Percentiles rank a stretch among this genome's conserved stretches.
phyloP scores from a whole-genome alignment of 371 early-diverging fungal genomes.

The Nematocida displodere region DNA sequence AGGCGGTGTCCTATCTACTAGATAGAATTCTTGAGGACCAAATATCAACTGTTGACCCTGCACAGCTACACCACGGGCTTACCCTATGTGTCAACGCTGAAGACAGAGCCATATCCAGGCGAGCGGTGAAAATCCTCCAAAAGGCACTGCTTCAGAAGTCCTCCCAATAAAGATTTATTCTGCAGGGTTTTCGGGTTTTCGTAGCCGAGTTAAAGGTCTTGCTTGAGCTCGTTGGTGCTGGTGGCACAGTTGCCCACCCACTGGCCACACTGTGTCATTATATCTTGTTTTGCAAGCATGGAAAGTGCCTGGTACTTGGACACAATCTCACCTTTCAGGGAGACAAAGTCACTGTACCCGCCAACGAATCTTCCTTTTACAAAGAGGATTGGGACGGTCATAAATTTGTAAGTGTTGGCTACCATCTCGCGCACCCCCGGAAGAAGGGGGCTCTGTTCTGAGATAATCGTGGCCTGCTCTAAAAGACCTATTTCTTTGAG shows the following conservation, averaged over 20 bases:
- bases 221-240: too few relatives aligned
- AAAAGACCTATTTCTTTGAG: background rate
- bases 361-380: conserved; percentile 44
- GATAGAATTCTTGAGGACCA: conserved; percentile 1
- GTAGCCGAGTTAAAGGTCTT: too few relatives aligned
- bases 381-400: conserved; percentile 37
- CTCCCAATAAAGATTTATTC: too few relatives aligned
- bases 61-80: background rate
- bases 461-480: background rate
- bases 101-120: background rate
- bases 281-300: too few relatives aligned
- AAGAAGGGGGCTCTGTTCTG: background rate
- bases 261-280: too few relatives aligned
- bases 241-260: too few relatives aligned
- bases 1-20: conserved; percentile 29
- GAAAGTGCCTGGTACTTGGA: too few relatives aligned
- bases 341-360: conserved; percentile 1
- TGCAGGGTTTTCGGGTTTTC: too few relatives aligned
- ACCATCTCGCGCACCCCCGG: background rate
- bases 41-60: background rate
- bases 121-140: background rate
- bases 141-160: background rate
- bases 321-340: too few relatives aligned
- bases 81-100: conserved; percentile 1
- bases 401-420: background rate